phyloP scores from a whole-genome alignment of 257 asterid genomes.

The Perilla frutescens region DNA sequence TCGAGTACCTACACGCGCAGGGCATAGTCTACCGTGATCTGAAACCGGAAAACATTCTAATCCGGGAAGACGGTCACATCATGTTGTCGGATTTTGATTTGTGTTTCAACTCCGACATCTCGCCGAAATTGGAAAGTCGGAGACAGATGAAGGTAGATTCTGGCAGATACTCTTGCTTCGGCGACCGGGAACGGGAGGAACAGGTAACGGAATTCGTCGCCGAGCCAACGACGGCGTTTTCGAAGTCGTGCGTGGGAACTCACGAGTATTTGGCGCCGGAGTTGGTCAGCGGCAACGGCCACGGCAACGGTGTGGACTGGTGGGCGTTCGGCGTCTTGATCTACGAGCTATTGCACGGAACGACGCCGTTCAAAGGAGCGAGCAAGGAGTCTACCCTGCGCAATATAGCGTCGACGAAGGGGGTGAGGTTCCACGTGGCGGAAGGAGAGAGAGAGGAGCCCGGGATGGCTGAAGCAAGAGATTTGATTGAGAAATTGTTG shows the following conservation, averaged over 20 bases:
- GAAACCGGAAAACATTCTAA: slow-evolving; percentile 76
- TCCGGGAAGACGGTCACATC: slow-evolving; percentile 82
- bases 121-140: slow-evolving; percentile 52
- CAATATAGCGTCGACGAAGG: slow-evolving; percentile 76
- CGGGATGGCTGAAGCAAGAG: slow-evolving; percentile 62
- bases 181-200: slow-evolving; percentile 40
- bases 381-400: slow-evolving; percentile 89
- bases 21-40: slow-evolving; percentile 85
- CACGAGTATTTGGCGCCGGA: slow-evolving; percentile 92
- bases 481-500: slow-evolving; percentile 72
- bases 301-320: slow-evolving; percentile 94
- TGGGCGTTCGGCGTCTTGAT: slow-evolving; percentile 89
- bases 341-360: slow-evolving; percentile 65
- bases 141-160: slow-evolving; percentile 29
- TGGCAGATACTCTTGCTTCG: slow-evolving; percentile 24
- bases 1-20: slow-evolving; percentile 70
- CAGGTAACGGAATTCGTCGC: slow-evolving; percentile 72
- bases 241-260: slow-evolving; percentile 83
- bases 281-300: slow-evolving; percentile 68
- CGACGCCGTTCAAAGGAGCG: slow-evolving; percentile 82
- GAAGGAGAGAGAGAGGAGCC: slow-evolving; percentile 40
- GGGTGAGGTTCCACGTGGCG: slow-evolving; percentile 51
- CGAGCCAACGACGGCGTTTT: slow-evolving; percentile 78
- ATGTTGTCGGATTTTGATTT: slow-evolving; percentile 86
- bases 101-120: slow-evolving; percentile 61